Base-by-base conservation (phyloP, 169 alveolate genomes). In the Theileria orientalis region DNA sequence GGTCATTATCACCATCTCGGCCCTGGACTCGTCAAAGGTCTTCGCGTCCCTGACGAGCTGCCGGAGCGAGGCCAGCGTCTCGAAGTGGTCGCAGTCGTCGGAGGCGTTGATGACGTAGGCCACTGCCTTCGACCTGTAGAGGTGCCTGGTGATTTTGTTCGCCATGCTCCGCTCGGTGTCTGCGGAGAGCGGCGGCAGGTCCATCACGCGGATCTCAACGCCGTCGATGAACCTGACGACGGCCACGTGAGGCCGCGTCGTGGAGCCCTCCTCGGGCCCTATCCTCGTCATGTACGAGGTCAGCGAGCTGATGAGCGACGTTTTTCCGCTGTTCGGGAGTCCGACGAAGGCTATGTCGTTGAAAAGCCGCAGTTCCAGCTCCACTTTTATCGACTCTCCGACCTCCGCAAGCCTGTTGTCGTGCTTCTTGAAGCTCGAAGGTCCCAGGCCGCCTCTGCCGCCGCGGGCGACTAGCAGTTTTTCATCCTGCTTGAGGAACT, bases 371-470 rank as follows among this genome's bases (percentile, higher is more conserved):
- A 89, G 68, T 68, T 89, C 94, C 74, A 89, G 64, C 75, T 89
- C 94, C 25, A 89, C 27, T 9, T 42, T 35, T 0, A 64, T 76
- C 16, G 76, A 68, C 47, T 89, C 94, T 33, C 94, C 87, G 9
- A 73, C 71, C 76, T 89, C 94, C 13, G 94, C 91, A 37, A 89
- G 80, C 30, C 94, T 69, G 75, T 74, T 66, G 41, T 89, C 94
- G 74, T 89, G 94, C 47, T 89, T 89, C 82, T 89, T 89, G 83
- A 89, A 89, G 75, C 79, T 27, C 0, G 94, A 89, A 37, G 90
- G 90, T 7, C 92, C 90, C n/a, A 89, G 71, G 14, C 94, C 94
- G 32, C 94, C 94, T 69, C 80, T 84, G 7, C 94, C 94, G 19
- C 92, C 94, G 6, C 92, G 78, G 16, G 94, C 94, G 42, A 89